Base-by-base conservation (phyloP, 2,329 filamentous ascomycete species). In the Colletotrichum orchidophilum region DNA sequence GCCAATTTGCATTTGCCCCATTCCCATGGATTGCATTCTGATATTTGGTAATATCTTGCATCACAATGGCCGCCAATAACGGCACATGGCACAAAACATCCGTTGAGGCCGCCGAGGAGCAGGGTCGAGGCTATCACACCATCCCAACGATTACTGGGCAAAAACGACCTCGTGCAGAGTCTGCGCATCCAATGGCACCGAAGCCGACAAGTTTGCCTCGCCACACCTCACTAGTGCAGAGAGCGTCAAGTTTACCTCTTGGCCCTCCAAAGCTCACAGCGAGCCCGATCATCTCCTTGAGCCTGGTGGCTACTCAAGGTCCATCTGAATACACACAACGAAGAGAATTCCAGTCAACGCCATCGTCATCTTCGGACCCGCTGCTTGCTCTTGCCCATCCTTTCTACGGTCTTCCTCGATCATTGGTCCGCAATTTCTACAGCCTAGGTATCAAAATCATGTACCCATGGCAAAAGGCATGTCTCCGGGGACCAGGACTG, bases 381-480 rank as follows among this genome's bases (percentile, higher is more conserved):
- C 82, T 87, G 66, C 84, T 94, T 21, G 89, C 86, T 15, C 83
- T 95, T 33, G 85, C 86, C 5, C 89, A 94, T 78, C 83, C 87
- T 1, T 82, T 82, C 49, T 95, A 94, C 81, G 87, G 83, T 9
- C 83, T 95, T 15, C 90, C 92, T 3, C 74, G 80, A 0, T 80
- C 84, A 27, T 81, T 95, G 49, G 87, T 93, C 3, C 80, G 84
- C 21, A 95, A 94, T 76, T 88, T 95, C 76, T 85, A 85, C 58
- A 81, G 83, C 0, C 83, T 93, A 49, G 93, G 93, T n/a, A 92
- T 95, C 66, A 87, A 85, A 50, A 88, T 87, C 74, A 95, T 95
- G 70, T 95, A 95, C 75, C 91, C 92, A 2, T 95, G 93, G 93
- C 93, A 95, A 80, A 92, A 92, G 61, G 90, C 91, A 68, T 95